Evolutionary conservation across 805 yeast genomes (phyloP).

Genomic region (Hanseniaspora pseudoguilliermondii): DNA sequence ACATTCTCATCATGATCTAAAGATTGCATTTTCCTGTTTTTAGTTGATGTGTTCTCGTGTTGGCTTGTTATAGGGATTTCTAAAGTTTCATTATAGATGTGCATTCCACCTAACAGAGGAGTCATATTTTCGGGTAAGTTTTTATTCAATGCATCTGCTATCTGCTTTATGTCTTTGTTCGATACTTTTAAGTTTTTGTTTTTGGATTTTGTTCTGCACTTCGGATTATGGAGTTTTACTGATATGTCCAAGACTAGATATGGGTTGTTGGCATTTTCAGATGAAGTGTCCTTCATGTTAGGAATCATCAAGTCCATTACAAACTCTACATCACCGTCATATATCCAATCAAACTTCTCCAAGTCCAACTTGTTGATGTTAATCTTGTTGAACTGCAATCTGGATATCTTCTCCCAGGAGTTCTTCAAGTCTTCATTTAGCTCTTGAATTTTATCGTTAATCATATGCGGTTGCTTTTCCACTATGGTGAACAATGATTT

Average conservation of each 20-base stretch:
- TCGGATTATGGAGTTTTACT: constrained; percentile 38
- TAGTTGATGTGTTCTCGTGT: neutral
- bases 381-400: constrained; percentile 33
- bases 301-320: constrained; percentile 66
- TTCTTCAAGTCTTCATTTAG: constrained; percentile 29
- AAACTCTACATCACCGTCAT: constrained; percentile 56
- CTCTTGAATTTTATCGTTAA: constrained; percentile 29
- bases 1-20: neutral
- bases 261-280: constrained; percentile 21
- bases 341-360: constrained; percentile 41
- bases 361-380: constrained; percentile 29
- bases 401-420: constrained; percentile 37
- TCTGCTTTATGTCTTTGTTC: constrained; percentile 17
- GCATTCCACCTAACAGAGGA: neutral
- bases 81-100: constrained; percentile 12
- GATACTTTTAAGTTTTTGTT: constrained; percentile 31
- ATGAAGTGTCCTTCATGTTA: constrained; percentile 15
- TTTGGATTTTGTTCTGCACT: constrained; percentile 34
- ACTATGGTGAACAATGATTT: constrained; percentile 67
- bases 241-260: constrained; percentile 60
- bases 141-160: constrained; percentile 5
- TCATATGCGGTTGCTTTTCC: constrained; percentile 50
- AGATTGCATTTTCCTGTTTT: neutral
- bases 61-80: neutral
- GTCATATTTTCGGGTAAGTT: neutral